Evolutionary conservation across 2,329 filamentous ascomycete species (phyloP), one percentile per base, ranked within the genome.

Genomic region (Cladosporium velox): DNA sequence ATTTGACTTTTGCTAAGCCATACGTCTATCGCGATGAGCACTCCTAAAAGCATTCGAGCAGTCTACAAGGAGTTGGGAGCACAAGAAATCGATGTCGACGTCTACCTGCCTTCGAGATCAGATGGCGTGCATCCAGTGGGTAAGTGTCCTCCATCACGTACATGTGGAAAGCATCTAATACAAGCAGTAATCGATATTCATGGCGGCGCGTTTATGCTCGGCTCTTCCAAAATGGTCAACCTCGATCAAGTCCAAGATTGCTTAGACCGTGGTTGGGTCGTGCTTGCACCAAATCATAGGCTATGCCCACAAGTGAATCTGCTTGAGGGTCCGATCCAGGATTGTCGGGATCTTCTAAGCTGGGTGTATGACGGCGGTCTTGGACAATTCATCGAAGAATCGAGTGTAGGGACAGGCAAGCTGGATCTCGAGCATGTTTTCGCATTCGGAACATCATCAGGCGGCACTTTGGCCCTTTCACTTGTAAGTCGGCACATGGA

Each of bases 61-160:
- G 28, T 54, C 10, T 54, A 54, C 28, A 54, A 54, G 26, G 21
- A 15, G 2, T 8, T 54, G 18, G 51, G 51, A n/a, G n/a, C 51
- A 32, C 51, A 54, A 8, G 51, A 54, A 15, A 54, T 54, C 28
- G 51, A 54, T 54, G 51, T 54, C 26, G 51, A 54, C n/a, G 51
- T 54, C 51, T 54, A n/a, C 51, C 7, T 54, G 3, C 51, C 51
- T 12, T 2, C 51, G 32, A 14, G 1, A 4, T 54, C 28, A 10
- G 51, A 32, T 32, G 28, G 1, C 28, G 2, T 18, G 3, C 51
- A 30, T n/a, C 51, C 51, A 10, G 8, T 54, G 2, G 2, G 51
- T 30, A 1, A 32, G 51, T 21, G 4, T n/a, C 18, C 12, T 12
- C 49, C 1, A 26, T 28, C 26, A 10, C 12, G 12, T 18, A 18